These are phyloP conservation scores for Acanthochlamys bracteata DNA, from an alignment of 106 monocot species.

Conservation along the genomic window DNA sequence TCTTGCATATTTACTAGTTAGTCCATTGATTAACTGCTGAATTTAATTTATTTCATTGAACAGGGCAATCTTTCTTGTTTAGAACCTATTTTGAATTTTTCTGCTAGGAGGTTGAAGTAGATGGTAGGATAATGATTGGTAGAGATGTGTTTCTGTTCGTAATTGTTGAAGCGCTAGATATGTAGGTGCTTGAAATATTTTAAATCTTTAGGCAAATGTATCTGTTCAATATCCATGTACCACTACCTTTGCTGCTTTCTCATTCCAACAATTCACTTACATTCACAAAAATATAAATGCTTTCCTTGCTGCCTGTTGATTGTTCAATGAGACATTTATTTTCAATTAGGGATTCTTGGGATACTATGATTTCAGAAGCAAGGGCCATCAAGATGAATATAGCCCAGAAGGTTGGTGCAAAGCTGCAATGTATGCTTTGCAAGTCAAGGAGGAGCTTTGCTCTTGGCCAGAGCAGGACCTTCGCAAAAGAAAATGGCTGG, in stretches of 20 bases:
- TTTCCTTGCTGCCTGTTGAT: neutral
- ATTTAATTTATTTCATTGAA: too few relatives aligned
- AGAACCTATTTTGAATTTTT: too few relatives aligned
- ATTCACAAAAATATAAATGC: neutral
- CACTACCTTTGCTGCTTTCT: neutral
- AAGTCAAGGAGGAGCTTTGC: slow-evolving; percentile 28
- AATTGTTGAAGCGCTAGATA: too few relatives aligned
- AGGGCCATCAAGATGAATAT: slow-evolving; percentile 69
- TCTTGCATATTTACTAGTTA: too few relatives aligned
- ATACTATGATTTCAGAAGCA: slow-evolving; percentile 71
- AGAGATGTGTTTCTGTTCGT: too few relatives aligned
- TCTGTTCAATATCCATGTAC: neutral
- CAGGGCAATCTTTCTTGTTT: too few relatives aligned
- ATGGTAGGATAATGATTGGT: too few relatives aligned
- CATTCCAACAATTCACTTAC: neutral
- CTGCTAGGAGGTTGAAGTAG: too few relatives aligned
- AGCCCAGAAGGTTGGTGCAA: slow-evolving; percentile 59
- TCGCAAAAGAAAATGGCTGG: slow-evolving; percentile 24
- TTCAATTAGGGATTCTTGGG: slow-evolving; percentile 52
- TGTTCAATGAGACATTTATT: neutral
- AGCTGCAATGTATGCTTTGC: slow-evolving; percentile 42
- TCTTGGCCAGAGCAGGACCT: slow-evolving; percentile 36
- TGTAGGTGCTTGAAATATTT: too few relatives aligned
- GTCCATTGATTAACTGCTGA: too few relatives aligned
- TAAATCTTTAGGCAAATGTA: too few relatives aligned